These are phyloP conservation scores for Stephania cephalantha DNA, from an alignment of 164 flowering plant species.

Conservation along the genomic window DNA sequence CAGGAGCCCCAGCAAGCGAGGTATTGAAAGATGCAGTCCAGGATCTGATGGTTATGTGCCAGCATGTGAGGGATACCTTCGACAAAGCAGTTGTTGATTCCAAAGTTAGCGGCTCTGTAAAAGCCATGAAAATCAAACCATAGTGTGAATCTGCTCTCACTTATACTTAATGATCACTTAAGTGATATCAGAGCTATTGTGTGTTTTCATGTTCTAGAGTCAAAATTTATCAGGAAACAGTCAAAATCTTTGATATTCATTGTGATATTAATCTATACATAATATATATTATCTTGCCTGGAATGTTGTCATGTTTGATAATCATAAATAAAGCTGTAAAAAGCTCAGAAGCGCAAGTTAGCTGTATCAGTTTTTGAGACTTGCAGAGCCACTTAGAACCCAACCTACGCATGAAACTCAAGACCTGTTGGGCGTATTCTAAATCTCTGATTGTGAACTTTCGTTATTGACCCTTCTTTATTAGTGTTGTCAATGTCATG, in stretches of 20 bases:
- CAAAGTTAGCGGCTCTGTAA: slow-evolving; percentile 21
- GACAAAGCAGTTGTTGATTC: slow-evolving; percentile 57
- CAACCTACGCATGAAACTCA: not conserved
- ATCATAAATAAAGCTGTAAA: too few species aligned
- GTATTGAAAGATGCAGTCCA: slow-evolving; percentile 85
- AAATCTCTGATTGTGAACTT: not conserved
- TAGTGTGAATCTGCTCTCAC: not conserved
- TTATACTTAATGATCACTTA: not conserved
- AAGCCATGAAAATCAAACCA: slow-evolving; percentile 25
- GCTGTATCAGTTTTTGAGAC: not conserved
- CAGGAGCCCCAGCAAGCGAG: slow-evolving; percentile 81
- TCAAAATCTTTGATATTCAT: not conserved
- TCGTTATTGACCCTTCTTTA: not conserved
- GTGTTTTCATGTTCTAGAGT: not conserved
- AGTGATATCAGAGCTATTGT: not conserved
- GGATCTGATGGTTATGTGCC: slow-evolving; percentile 59
- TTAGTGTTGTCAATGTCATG: not conserved
- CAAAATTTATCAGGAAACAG: not conserved
- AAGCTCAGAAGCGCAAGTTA: not conserved
- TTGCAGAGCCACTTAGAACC: not conserved
- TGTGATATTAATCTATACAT: not conserved
- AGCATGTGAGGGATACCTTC: slow-evolving; percentile 66
- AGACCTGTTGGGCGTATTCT: not conserved
- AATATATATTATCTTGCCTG: not conserved
- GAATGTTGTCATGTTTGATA: too few species aligned